Base-by-base conservation (phyloP, 805 yeast genomes). In the Monosporozyma aerobia region DNA sequence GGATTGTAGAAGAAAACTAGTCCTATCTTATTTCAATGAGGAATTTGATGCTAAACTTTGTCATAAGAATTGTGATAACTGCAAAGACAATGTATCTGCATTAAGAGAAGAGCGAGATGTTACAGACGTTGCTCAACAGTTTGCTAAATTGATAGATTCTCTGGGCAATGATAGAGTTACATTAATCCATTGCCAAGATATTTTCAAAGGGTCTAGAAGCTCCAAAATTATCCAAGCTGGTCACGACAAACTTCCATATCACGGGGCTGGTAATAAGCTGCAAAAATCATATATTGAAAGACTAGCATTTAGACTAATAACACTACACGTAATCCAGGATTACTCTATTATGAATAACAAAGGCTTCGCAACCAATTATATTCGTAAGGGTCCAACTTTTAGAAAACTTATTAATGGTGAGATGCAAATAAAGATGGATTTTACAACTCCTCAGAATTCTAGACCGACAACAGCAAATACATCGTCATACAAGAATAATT, bases 1-100 rank as follows among this genome's bases (percentile, higher is more conserved):
- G 3, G 97, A 92, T 67, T 94, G 99, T 67, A 79, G 99, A 51
- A 77, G 98, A 56, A 80, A 82, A 59, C 92, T 90, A 59, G 96
- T 94, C 3, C 73, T 95, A 48, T 92, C 88, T 50, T 94, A 92
- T 63, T 94, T 94, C 71, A 87, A 89, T 68, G 99, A 94, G 63
- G 73, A 71, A 10, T 90, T 92, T 64, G 80, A 87, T 54, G 75
- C 86, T 13, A 70, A 67, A 25, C 69, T 76, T 11, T 94, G 99
- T 66, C 68, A 72, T 9, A 80, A 80, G 54, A 77, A 81, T 55
- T 94, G 99, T 73, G 99, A 94, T 69, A 90, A 90, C 62, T 94
- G 99, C 72, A 64, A 69, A 13, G 72, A 77, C 43, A 71, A 76
- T 43, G 71, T 71, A 9, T 66, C 65, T 32, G 67, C 73, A 10